Evolutionary conservation across 108 stramenopile genomes (phyloP), one percentile per base, ranked within the genome.

Genomic region (Fistulifera solaris): DNA sequence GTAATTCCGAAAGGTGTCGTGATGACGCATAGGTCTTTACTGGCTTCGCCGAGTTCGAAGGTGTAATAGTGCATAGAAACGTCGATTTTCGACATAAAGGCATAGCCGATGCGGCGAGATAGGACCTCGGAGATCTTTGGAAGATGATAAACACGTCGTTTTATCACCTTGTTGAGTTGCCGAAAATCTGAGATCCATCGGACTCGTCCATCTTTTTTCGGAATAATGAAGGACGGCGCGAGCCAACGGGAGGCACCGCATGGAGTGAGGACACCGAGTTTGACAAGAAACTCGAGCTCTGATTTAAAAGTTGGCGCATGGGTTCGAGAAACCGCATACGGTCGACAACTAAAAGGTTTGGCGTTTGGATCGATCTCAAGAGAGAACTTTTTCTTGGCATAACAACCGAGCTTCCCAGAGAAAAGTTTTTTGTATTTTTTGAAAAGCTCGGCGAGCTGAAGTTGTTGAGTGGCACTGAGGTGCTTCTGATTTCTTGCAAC

Each of bases 1-100:
- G 41, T 51, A 75, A 48, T 63, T 13, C 75, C 79, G 53, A 67
- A 76, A 26, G 75, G 79, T 1, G 69, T 76, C 25, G 31, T 42
- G n/a, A 80, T 71, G 25, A 55, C 45, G 19, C 54, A 68, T 2
- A 68, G 31, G 13, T 49, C n/a, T 24, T 27, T 39, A 24, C 56
- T 54, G 23, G 48, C 58, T 13, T 73, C 51, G 21, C 53, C 49
- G 7, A 73, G 46, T 40, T 61, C 58, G 56, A 73, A 68, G n/a
- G 67, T 64, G 38, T 70, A 70, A 38, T 61, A 62, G 14, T 38
- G 26, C 56, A 59, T 58, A 18, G 61, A 58, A 0, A 69, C 12
- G 40, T 69, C 68, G 16, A 69, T 55, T 28, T 63, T 63, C 5
- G 68, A 63, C 40, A 69, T 52, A 51, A 38, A 63, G 8, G 25